phyloP scores from a whole-genome alignment of 352 stramenopile genomes.

The Globisporangium irregulare region DNA sequence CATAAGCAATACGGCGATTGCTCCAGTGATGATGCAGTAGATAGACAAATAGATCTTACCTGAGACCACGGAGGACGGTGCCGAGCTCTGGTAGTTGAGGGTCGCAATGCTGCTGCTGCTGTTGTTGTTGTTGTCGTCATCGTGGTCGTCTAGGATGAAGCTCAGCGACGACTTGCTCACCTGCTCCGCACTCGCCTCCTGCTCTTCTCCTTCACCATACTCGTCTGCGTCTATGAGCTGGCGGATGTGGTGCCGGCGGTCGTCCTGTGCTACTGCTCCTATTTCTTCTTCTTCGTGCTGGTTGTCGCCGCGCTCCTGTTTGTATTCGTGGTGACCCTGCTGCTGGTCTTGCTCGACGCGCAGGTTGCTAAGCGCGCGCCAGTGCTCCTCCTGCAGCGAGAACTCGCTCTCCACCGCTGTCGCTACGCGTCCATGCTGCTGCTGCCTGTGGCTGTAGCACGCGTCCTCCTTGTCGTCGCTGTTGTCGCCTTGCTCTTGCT shows the following conservation, averaged over 20 bases:
- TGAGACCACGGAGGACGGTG: constrained; percentile 22
- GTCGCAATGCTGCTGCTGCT: constrained; percentile 9
- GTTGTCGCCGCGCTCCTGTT: constrained; percentile 13
- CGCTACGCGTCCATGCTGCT: not conserved
- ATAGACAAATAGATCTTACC: constrained; percentile 11
- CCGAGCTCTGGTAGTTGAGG: constrained; percentile 19
- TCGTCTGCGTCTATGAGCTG: not conserved
- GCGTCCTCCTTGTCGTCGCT: not conserved
- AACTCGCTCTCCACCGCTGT: constrained; percentile 3
- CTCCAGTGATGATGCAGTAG: not conserved
- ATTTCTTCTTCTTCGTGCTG: constrained; percentile 2
- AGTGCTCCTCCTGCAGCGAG: constrained; percentile 31
- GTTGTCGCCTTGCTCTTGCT: not conserved
- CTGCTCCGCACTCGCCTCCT: constrained; percentile 9
- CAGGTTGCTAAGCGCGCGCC: constrained; percentile 38
- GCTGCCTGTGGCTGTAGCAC: not conserved
- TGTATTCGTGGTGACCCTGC: constrained; percentile 10
- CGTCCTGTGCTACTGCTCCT: constrained; percentile 16
- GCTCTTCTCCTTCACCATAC: constrained; percentile 8
- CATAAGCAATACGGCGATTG: not conserved
- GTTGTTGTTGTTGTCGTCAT: constrained; percentile 18
- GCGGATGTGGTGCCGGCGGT: not conserved
- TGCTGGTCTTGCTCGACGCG: constrained; percentile 18
- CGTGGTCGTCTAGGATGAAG: constrained; percentile 69
- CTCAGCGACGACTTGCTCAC: constrained; percentile 66